Conservation (phyloP, 1,139 yeast genomes). For the Saccharomyces hybrid region DNA sequence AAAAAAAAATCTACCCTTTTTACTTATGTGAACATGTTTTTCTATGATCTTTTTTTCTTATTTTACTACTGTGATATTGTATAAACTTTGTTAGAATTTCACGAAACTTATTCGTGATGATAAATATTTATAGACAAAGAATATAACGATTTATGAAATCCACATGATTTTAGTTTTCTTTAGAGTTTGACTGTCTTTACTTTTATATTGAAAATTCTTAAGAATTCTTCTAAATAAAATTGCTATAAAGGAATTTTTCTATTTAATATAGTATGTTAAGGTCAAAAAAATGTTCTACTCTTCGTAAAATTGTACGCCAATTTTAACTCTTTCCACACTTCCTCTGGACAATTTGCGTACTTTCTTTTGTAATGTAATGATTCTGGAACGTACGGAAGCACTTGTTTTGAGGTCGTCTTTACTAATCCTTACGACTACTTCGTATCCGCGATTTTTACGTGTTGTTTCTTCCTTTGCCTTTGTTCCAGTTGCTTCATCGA, state of each 20-base stretch:
- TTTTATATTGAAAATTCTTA: neutral
- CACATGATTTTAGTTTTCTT: neutral
- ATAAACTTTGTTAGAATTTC: neutral
- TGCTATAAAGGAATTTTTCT: neutral
- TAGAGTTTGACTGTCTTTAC: neutral
- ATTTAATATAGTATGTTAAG: neutral
- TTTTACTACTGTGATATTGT: constrained; percentile 1
- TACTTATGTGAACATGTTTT: constrained; percentile 9
- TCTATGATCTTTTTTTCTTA: constrained; percentile 6
- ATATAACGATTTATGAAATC: constrained; percentile 1
- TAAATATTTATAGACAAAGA: constrained; percentile 1
- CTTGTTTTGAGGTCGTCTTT: constrained; percentile 47
- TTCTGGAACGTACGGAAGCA: constrained; percentile 48
- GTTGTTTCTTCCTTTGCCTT: constrained; percentile 17
- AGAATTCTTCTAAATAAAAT: neutral
- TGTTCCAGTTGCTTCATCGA: constrained; percentile 15
- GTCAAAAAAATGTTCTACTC: constrained; percentile 6
- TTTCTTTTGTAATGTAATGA: constrained; percentile 44
- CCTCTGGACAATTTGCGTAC: constrained; percentile 43
- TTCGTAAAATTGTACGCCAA: constrained; percentile 35
- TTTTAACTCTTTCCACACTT: constrained; percentile 37
- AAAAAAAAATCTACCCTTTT: constrained; percentile 7
- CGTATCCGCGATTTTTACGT: constrained; percentile 31
- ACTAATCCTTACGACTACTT: constrained; percentile 41
- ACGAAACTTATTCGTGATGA: neutral